phyloP scores from a whole-genome alignment of 2,329 filamentous ascomycete genomes.

The Fusarium sp. region DNA sequence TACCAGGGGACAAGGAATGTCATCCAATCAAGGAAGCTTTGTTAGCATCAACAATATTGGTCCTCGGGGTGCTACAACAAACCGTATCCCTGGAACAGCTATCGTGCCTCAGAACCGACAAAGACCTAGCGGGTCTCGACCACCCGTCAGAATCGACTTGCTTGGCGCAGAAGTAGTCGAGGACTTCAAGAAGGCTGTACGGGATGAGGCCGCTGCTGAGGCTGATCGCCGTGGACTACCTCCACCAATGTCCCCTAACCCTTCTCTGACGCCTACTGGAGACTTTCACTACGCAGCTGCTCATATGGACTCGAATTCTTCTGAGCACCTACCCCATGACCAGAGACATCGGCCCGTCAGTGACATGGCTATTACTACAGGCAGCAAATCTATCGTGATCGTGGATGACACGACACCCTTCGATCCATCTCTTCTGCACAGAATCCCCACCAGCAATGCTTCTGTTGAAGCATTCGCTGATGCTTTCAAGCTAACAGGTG shows the following conservation, averaged over 20 bases:
- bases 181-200: slow-evolving; percentile 81
- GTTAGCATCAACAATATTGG: slow-evolving; percentile 63
- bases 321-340: slow-evolving; percentile 52
- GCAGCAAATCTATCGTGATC: slow-evolving; percentile 93
- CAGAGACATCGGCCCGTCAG: slow-evolving; percentile 59
- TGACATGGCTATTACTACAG: slow-evolving; percentile 74
- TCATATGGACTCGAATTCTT: slow-evolving; percentile 56
- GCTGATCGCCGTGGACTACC: slow-evolving; percentile 46
- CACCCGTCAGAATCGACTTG: slow-evolving; percentile 79
- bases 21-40: slow-evolving; percentile 61
- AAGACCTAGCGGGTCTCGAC: slow-evolving; percentile 58
- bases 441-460: slow-evolving; percentile 57
- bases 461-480: slow-evolving; percentile 68
- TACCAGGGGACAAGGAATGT: slow-evolving; percentile 62
- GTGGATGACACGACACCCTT: slow-evolving; percentile 74
- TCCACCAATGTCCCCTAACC: slow-evolving; percentile 39
- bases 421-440: slow-evolving; percentile 63
- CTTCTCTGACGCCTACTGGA: slow-evolving; percentile 45
- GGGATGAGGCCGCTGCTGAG: slow-evolving; percentile 68
- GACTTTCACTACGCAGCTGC: slow-evolving; percentile 59
- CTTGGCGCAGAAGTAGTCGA: slow-evolving; percentile 83
- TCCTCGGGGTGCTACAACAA: slow-evolving; percentile 66
- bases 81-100: slow-evolving; percentile 69
- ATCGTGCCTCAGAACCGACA: slow-evolving; percentile 68
- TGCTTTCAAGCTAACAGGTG: slow-evolving; percentile 61